These are phyloP conservation scores for Allodekkera sacchari DNA, from an alignment of 805 yeast genomes.

Conservation along the genomic window DNA sequence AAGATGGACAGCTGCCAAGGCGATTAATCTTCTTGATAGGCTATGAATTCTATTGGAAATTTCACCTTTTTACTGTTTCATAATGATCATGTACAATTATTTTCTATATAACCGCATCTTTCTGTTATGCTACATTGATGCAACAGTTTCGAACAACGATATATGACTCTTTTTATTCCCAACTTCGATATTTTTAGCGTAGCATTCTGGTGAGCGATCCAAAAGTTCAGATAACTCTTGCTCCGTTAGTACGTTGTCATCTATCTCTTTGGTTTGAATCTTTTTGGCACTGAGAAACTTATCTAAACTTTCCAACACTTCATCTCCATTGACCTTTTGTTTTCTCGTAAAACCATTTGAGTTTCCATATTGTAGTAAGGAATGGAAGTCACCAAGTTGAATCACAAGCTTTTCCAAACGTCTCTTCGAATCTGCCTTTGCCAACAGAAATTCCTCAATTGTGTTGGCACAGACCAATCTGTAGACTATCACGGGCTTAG, in stretches of 20 bases:
- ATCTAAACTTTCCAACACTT: constrained; percentile 27
- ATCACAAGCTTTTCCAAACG: constrained; percentile 70
- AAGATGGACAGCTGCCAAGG: constrained; percentile 41
- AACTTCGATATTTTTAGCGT: constrained; percentile 10
- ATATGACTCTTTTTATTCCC: constrained; percentile 17
- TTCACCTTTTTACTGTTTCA: neutral
- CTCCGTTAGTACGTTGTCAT: constrained; percentile 23
- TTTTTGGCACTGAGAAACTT: constrained; percentile 32
- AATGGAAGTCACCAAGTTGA: constrained; percentile 52
- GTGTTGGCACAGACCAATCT: constrained; percentile 72
- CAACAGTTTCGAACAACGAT: constrained; percentile 29
- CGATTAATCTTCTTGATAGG: constrained; percentile 14
- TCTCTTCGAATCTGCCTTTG: constrained; percentile 74
- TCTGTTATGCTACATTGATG: constrained; percentile 22
- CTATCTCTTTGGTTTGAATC: constrained; percentile 15
- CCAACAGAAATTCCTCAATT: constrained; percentile 73
- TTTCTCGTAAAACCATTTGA: constrained; percentile 1
- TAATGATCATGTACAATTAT: neutral
- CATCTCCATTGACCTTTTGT: constrained; percentile 11
- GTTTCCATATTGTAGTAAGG: constrained; percentile 17
- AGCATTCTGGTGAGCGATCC: constrained; percentile 40
- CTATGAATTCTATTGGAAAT: constrained; percentile 1
- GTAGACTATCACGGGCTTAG: constrained; percentile 71
- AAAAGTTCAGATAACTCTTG: constrained; percentile 41
- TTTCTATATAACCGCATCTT: too few species aligned